A percentile compares a stretch with the other conserved stretches of the same genome.
Conservation (phyloP, 768 basidiomycete genomes). For the Lactifluus volemus region DNA sequence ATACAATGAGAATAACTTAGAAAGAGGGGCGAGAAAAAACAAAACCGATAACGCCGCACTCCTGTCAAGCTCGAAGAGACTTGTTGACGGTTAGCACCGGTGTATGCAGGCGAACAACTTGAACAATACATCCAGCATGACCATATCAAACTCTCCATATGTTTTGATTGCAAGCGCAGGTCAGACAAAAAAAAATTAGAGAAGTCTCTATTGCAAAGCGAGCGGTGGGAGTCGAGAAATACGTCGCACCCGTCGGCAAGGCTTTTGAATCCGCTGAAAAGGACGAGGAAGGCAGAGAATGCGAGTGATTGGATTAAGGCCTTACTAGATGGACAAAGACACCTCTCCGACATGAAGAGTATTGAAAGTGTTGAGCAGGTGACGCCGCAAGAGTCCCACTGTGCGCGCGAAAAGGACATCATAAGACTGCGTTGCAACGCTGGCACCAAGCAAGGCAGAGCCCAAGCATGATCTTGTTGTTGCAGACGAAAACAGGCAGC, state of each 20-base stretch:
- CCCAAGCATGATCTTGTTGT: conserved; percentile 44
- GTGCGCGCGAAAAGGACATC: conserved; percentile 39
- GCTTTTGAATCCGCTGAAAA: conserved; percentile 44
- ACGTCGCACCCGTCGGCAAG: conserved; percentile 26
- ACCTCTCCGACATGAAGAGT: neutral
- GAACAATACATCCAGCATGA: conserved; percentile 2
- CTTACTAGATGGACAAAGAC: neutral
- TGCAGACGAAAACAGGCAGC: conserved; percentile 34
- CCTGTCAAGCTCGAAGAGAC: too few species aligned
- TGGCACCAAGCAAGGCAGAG: conserved; percentile 43
- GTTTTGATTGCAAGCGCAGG: neutral
- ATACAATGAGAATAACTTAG: too few species aligned
- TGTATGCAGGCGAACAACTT: neutral
- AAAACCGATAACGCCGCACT: too few species aligned
- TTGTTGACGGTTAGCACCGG: too few species aligned
- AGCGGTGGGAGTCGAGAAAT: conserved; percentile 36
- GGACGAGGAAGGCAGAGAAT: conserved; percentile 49
- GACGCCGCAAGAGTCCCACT: conserved; percentile 38
- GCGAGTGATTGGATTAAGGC: conserved; percentile 14
- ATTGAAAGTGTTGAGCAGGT: conserved; percentile 25
- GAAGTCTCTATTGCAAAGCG: conserved; percentile 38
- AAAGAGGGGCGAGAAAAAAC: too few species aligned
- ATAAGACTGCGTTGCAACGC: conserved; percentile 39
- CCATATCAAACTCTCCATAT: conserved; percentile 1
- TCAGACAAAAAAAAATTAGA: conserved; percentile 29